Evolutionary conservation across 257 asterid genomes (phyloP), one percentile per base, ranked within the genome.

Genomic region (Striga asiatica): DNA sequence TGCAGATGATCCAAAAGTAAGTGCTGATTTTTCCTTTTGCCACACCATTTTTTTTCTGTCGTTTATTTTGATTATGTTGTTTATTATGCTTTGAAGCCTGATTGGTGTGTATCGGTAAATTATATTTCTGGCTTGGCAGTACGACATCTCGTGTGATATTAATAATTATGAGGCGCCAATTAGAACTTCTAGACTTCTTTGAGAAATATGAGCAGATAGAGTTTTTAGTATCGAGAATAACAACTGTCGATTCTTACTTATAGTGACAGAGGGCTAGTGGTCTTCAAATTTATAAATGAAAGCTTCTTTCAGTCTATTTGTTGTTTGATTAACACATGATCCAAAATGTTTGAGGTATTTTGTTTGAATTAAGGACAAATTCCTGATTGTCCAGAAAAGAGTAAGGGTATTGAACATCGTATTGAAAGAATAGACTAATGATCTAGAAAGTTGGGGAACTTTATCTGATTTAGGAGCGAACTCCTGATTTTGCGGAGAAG

Each of bases 1-100:
- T 21, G 63, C 24, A 23, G 71, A 65, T n/a, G 67, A 61, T 62
- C 48, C 57, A 19, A 73, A 70, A 57, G 96, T 86, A 76, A 66
- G 71, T 57, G 1, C 14, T 14, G 24, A 7, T 46, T 62, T n/a
- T 42, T 61, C 53, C 48, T 14, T 19, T 25, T 17, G 42, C 13
- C 32, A 23, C 51, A 48, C 19, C 10, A 17, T 24, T 28, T 43
- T 39, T 41, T 6, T 41, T 41, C 43, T 24, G 13, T 7, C 34
- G 56, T 53, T 25, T 32, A 3, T 39, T 39, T 32, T 18, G 27
- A 11, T 10, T 39, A 9, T 48, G 58, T 25, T 54, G 12, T 32
- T 16, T 62, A 0, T 34, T 29, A 11, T 41, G 25, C 28, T 1
- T 7, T 31, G 54, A 43, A 35, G 63, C 6, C n/a, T 35, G 16